Evolutionary conservation across 2,329 filamentous ascomycete genomes (phyloP), one percentile per base, ranked within the genome.

Genomic region (Colletotrichum navitas): DNA sequence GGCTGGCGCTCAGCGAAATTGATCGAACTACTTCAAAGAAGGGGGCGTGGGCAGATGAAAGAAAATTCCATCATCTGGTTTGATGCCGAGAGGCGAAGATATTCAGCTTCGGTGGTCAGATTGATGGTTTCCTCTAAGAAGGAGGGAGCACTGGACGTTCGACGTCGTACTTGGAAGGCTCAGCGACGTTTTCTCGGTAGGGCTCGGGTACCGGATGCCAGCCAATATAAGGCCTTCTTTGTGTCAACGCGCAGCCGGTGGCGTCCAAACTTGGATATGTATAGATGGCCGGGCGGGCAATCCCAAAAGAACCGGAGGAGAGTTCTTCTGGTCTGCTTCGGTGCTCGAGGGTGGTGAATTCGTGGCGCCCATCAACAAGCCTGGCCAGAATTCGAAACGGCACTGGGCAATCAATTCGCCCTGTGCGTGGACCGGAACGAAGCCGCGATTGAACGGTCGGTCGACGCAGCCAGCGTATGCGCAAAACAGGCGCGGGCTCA

Each of bases 201-300:
- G 45, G 59, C 69, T 59, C 69, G 60, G 59, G 34, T 59, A 54
- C 47, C 36, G 29, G n/a, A 24, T 71, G 34, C 43, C 39, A 60
- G 56, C 43, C 36, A 64, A 34, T 54, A 41, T 51, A 54, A 54
- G 32, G 10, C 39, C 54, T 69, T 54, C 59, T 67, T 43, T 56
- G 26, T 69, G 69, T 69, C 65, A 72, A 72, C 69, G 60, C 65
- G 65, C 69, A 69, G 47, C 29, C 52, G 52, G 69, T 64, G 66
- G 69, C 69, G 69, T 69, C 66, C 54, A 36, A 47, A 49, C 24
- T 69, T 56, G 49, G 45, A 60, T 47, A 56, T n/a, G 26, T 39
- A 43, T 63, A 58, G 36, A 36, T 62, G 64, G 26, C 41, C 29
- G 18, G 58, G 58, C n/a, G 56, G 36, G 36, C n/a, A 36, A 59